Evolutionary conservation across 306 rosid species (phyloP).

Genomic region (Quercus cerris): DNA sequence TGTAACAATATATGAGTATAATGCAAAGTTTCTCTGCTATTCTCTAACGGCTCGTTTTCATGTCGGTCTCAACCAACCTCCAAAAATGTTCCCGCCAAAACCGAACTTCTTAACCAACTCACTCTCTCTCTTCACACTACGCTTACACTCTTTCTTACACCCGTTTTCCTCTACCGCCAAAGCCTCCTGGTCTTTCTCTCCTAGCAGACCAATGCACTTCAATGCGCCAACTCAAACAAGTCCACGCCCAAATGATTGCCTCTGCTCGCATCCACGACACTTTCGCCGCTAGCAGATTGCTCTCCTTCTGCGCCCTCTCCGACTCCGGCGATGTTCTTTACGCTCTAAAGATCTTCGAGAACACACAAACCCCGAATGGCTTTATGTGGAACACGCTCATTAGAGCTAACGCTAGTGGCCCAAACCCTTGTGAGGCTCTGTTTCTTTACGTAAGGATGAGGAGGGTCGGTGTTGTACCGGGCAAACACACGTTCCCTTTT

Average conservation of each 20-base stretch:
- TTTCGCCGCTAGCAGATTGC: slow-evolving; percentile 37
- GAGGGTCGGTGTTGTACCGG: slow-evolving; percentile 24
- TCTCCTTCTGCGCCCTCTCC: slow-evolving; percentile 38
- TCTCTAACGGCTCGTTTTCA: too few species aligned
- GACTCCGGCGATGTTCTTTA: slow-evolving; percentile 22
- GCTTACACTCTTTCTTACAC: background rate
- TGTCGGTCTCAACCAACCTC: background rate
- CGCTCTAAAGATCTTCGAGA: slow-evolving; percentile 33
- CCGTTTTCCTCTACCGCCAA: background rate
- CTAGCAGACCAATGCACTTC: slow-evolving; percentile 34
- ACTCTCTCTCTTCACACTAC: too few species aligned
- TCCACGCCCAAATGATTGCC: slow-evolving; percentile 39
- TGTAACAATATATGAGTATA: too few species aligned
- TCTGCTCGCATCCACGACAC: slow-evolving; percentile 32
- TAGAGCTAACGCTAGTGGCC: slow-evolving; percentile 27
- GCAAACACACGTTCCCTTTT: slow-evolving; percentile 50
- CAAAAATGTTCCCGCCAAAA: slow-evolving; percentile 37
- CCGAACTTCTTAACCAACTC: background rate
- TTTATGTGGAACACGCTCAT: slow-evolving; percentile 54
- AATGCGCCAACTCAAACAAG: slow-evolving; percentile 33
- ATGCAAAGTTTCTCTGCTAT: too few species aligned
- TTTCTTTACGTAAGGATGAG: slow-evolving; percentile 35
- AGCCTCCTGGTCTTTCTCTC: slow-evolving; percentile 18
- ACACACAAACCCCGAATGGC: slow-evolving; percentile 24
- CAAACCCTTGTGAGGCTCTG: slow-evolving; percentile 21